phyloP scores from a whole-genome alignment of 78 protist genomes.

The Planoprotostelium fungivorum region DNA sequence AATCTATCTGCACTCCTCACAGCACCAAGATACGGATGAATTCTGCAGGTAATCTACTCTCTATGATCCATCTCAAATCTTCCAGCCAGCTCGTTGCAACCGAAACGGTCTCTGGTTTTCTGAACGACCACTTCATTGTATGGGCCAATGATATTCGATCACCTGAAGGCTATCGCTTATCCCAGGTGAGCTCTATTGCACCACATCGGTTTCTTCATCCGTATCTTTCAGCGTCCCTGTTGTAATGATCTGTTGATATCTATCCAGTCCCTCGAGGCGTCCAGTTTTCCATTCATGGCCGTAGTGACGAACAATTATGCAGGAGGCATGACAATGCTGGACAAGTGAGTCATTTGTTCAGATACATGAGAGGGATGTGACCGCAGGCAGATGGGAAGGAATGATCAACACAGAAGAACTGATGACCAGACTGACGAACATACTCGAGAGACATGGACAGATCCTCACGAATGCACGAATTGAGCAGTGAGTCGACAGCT shows the following conservation, averaged over 20 bases:
- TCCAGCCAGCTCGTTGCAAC: background rate
- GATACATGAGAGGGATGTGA: background rate
- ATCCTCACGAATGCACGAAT: background rate
- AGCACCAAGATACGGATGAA: background rate
- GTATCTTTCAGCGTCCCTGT: background rate
- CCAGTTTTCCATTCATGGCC: background rate
- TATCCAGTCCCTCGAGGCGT: background rate
- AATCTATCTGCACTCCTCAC: background rate
- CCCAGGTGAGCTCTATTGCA: background rate
- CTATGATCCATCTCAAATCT: background rate
- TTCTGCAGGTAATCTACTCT: background rate
- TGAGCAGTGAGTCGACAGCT: background rate
- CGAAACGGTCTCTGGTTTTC: background rate
- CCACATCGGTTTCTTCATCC: background rate
- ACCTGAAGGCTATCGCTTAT: background rate
- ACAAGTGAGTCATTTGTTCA: background rate
- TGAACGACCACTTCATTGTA: background rate
- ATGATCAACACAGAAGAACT: background rate
- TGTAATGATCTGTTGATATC: background rate
- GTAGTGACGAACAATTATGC: background rate
- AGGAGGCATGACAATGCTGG: background rate
- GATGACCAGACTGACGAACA: background rate
- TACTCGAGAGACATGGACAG: background rate
- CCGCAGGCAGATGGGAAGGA: background rate
- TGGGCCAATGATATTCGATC: background rate